Percentiles rank a stretch among this genome's conserved stretches.
These are phyloP conservation scores for Geotrichum histeridarum DNA, from an alignment of 1,139 yeast genomes.

Conservation along the genomic window DNA sequence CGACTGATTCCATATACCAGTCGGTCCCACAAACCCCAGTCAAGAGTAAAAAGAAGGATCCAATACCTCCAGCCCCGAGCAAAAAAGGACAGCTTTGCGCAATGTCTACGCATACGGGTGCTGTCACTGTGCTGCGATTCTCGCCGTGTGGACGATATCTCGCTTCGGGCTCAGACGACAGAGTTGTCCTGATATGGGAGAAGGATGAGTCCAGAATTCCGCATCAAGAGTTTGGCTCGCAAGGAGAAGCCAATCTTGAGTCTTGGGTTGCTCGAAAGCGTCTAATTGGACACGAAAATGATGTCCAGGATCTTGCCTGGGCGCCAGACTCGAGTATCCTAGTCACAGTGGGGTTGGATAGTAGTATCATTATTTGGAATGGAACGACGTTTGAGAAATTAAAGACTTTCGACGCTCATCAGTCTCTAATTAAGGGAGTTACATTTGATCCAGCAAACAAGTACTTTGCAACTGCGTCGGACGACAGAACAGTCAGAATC, in stretches of 20 bases:
- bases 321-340: slow-evolving; percentile 88
- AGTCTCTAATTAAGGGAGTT: slow-evolving; percentile 95
- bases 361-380: slow-evolving; percentile 90
- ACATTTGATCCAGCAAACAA: slow-evolving; percentile 98
- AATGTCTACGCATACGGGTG: slow-evolving; percentile 53
- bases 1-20: slow-evolving; percentile 39
- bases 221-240: slow-evolving; percentile 19
- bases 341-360: slow-evolving; percentile 90
- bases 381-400: slow-evolving; percentile 88
- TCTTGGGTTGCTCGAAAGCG: slow-evolving; percentile 93
- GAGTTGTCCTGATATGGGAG: slow-evolving; percentile 89
- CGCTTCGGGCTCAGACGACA: slow-evolving; percentile 94
- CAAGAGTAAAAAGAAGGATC: background rate
- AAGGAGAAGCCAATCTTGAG: slow-evolving; percentile 52
- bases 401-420: slow-evolving; percentile 87
- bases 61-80: background rate
- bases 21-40: background rate
- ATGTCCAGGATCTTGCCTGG: slow-evolving; percentile 97
- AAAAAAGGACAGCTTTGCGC: slow-evolving; percentile 30
- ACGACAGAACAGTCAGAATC: slow-evolving; percentile 84
- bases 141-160: slow-evolving; percentile 88
- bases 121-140: slow-evolving; percentile 87
- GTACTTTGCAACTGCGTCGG: slow-evolving; percentile 94
- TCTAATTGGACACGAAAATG: slow-evolving; percentile 94
- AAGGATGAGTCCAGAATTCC: slow-evolving; percentile 52